These are phyloP conservation scores for Fusarium albidum DNA, from an alignment of 2,329 filamentous ascomycete genomes.

Conservation along the genomic window DNA sequence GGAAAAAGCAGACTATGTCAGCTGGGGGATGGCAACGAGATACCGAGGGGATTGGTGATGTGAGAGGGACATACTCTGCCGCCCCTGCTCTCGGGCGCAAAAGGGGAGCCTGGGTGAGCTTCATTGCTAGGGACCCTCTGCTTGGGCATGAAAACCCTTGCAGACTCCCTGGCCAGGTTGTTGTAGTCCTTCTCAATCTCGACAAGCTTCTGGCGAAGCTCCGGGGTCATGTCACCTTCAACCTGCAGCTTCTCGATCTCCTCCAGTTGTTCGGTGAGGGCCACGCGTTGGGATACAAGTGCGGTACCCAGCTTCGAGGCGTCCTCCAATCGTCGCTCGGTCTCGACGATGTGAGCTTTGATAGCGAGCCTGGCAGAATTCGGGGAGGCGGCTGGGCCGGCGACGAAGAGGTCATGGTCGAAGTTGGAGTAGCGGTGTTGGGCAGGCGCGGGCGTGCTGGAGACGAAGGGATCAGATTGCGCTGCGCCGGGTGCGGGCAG, in stretches of 20 bases:
- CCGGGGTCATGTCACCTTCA: constrained; percentile 81
- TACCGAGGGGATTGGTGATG: neutral
- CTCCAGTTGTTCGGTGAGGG: constrained; percentile 80
- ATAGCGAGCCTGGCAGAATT: constrained; percentile 87
- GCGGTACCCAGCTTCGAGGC: constrained; percentile 88
- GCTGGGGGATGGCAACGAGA: neutral
- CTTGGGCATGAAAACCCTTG: constrained; percentile 86
- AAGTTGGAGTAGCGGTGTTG: constrained; percentile 83
- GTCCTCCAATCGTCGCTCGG: constrained; percentile 89
- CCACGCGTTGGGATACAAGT: constrained; percentile 85
- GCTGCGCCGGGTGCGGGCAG: constrained; percentile 48
- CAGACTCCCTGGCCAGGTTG: constrained; percentile 88
- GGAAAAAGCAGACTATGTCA: constrained; percentile 20
- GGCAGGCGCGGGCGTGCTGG: constrained; percentile 52
- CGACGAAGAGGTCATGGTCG: constrained; percentile 79
- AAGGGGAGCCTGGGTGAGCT: constrained; percentile 59
- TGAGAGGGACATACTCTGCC: constrained; percentile 57
- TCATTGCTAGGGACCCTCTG: constrained; percentile 81
- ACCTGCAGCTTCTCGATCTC: constrained; percentile 83
- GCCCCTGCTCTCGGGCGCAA: constrained; percentile 59
- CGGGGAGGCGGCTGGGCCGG: constrained; percentile 80
- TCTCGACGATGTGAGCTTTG: constrained; percentile 91
- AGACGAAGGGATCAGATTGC: constrained; percentile 66
- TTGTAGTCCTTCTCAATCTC: constrained; percentile 96
- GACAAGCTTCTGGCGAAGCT: constrained; percentile 81